Base-by-base conservation (phyloP, 805 yeast species). In the Starmerella scarabaei region DNA sequence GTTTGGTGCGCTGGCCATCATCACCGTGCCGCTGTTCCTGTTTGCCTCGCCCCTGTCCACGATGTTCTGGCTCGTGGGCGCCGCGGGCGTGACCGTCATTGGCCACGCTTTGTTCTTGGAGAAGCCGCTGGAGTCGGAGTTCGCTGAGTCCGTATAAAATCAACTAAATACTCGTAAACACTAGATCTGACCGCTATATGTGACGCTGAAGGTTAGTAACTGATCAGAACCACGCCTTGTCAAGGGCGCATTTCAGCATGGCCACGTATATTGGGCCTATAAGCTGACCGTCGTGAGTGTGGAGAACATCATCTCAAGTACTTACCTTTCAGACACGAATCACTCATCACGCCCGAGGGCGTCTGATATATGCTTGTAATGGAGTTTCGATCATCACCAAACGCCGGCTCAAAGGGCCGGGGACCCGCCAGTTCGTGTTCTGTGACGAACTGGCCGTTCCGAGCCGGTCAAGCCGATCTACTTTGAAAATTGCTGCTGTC, bases 301-400 rank as follows among this genome's bases (percentile, higher is more conserved):
- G 60, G 55, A 37, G 35, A 61, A 70, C 77, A 72, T 73, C 77
- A 73, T 71, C 57, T 52, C 52, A 42, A 33, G 35, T 41, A 51
- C 56, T 51, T 53, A 51, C 55, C 56, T 48, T 48, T 73, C 80
- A 73, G 79, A 72, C 77, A 55, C 59, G 7, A 66, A 72, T 33
- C 67, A 69, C 60, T 64, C 73, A 60, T 73, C 85, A 66, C 33
- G 37, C 40, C 84, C 65, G 58, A 43, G 52, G 60, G 61, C 64
- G 62, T 85, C 93, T 77, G 96, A 85, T 94, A 86, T 86, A 86
- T 86, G 96, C 96, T 86, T 86, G 96, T 86, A 94, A 64, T 67
- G 56, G 61, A 73, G 73, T 71, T 72, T 67, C 72, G 72, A 69
- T 81, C 91, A 75, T 78, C 61, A 77, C 72, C 57, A 58, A 52